Base-by-base conservation (phyloP, 1,284 basidiomycete species). In the Coniferiporia weirii region DNA sequence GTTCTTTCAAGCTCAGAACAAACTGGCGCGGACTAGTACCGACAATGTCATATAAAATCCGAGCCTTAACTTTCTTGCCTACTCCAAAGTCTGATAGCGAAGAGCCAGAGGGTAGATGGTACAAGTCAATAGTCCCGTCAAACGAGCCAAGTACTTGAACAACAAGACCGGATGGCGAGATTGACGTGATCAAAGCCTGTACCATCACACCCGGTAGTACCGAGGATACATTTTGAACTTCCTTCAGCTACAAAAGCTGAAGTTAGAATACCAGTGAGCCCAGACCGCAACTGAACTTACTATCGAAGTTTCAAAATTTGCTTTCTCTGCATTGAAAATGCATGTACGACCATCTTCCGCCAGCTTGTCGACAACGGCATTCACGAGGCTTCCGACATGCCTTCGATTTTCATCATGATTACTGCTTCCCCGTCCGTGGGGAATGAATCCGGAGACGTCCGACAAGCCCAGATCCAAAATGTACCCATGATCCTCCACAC, bases 401-500 rank as follows among this genome's bases (percentile, higher is more conserved):
- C 65, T 79, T 81, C 2, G 68, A 64, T n/a, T 77, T 71, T 46
- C 67, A 7, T 12, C 32, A 66, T n/a, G 67, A 72, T 53, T 68
- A 77, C 46, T 75, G 54, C 75, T 78, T 67, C 73, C 68, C 22
- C 1, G 85, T 66, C 85, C 85, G 75, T 86, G 89, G 1, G 86
- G 79, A 51, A 95, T 68, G 71, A 95, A 96, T 20, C 91, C 92
- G 57, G 90, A 85, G 32, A 88, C 72, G 35, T 85, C 83, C 10
- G 82, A 70, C 19, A 96, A 68, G 0, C 97, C 97, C 38, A 96
- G 76, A 65, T 96, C 91, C 19, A 99, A 79, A 56, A 89, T 83
- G 73, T 96, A 98, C 0, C 96, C 96, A 72, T 98, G 93, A 68
- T 99, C 97, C 74, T 99, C 97, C 36, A 91, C 76, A 66, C 89